Evolutionary conservation across 306 rosid genomes (phyloP).

Genomic region (Mimosa pudica): DNA sequence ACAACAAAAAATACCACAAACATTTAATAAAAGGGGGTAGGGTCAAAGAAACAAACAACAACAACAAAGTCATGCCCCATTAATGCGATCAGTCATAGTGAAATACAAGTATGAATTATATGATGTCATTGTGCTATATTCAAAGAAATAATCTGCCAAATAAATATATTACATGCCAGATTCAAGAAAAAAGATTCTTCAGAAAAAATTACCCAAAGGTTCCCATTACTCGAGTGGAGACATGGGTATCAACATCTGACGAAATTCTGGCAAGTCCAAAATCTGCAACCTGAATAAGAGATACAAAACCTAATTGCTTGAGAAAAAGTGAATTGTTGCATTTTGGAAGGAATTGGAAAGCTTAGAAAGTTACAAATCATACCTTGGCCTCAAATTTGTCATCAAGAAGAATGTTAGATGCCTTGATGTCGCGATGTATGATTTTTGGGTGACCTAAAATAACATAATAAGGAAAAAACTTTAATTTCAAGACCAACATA

Average conservation of each 20-base stretch:
- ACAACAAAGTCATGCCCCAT: too few species aligned
- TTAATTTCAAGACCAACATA: conserved; percentile 11
- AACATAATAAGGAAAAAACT: background rate
- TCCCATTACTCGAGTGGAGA: conserved; percentile 76
- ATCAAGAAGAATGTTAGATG: conserved; percentile 69
- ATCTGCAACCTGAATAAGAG: conserved; percentile 57
- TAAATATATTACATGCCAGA: background rate
- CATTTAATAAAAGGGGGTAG: background rate
- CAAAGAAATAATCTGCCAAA: background rate
- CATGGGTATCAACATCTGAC: conserved; percentile 60
- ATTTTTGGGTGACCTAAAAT: conserved; percentile 58
- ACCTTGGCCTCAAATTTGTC: conserved; percentile 62
- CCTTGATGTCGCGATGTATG: conserved; percentile 77
- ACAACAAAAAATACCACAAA: conserved; percentile 20
- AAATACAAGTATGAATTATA: too few species aligned
- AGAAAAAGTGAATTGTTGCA: conserved; percentile 15
- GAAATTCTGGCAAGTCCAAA: conserved; percentile 68
- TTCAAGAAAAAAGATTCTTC: conserved; percentile 17
- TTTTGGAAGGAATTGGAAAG: background rate
- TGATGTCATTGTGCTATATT: too few species aligned
- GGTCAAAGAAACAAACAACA: background rate
- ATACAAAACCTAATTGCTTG: background rate
- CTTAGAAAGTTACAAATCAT: conserved; percentile 7
- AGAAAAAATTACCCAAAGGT: conserved; percentile 57
- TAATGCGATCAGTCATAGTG: too few species aligned